Base-by-base conservation (phyloP, 2,329 filamentous ascomycete genomes). In the Didymella exigua region DNA sequence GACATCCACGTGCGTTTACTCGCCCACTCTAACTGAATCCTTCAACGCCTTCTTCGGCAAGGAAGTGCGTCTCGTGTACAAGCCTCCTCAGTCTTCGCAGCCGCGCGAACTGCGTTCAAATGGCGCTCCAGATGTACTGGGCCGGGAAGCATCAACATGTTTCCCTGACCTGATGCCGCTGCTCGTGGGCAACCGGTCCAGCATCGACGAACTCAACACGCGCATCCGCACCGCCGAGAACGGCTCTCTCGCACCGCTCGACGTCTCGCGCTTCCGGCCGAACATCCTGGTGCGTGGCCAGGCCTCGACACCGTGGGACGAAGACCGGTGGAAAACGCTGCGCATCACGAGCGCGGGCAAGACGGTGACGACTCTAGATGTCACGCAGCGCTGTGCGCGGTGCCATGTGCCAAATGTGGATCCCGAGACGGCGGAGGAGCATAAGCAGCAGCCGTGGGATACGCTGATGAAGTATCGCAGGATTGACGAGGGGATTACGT, bases 341-440 rank as follows among this genome's bases (percentile, higher is more conserved):
- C 76, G 80, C 9, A 79, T 85, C 43, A 44, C 51, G 3, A 54
- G 63, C 0, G 18, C 49, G 10, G 61, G 55, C 10, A 50, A 42
- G 40, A 42, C 29, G 18, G 41, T 55, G 7, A 33, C 41, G 9
- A 76, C 77, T 21, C 62, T 87, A 29, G 85, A 88, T 68, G 79
- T 86, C 26, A 80, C 84, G 16, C 82, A 83, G 24, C 75, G 84
- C 3, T 87, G 85, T 65, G 79, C 84, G 29, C 73, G 85, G 18
- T 88, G 85, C 56, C 84, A 84, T 58, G 84, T 87, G 2, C 85
- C 85, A 6, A 88, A 87, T 69, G 85, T 87, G n/a, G 74, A 87
- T 61, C 84, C 85, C 0, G 80, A 82, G n/a, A 85, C 84, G 5
- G 85, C 81, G 8, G 78, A 80, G 54, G 84, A 85, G 70, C 77